Percentiles rank a stretch among this genome's conserved stretches.
phyloP scores from a whole-genome alignment of 2,329 filamentous ascomycete genomes.

The Penicillium sp. region DNA sequence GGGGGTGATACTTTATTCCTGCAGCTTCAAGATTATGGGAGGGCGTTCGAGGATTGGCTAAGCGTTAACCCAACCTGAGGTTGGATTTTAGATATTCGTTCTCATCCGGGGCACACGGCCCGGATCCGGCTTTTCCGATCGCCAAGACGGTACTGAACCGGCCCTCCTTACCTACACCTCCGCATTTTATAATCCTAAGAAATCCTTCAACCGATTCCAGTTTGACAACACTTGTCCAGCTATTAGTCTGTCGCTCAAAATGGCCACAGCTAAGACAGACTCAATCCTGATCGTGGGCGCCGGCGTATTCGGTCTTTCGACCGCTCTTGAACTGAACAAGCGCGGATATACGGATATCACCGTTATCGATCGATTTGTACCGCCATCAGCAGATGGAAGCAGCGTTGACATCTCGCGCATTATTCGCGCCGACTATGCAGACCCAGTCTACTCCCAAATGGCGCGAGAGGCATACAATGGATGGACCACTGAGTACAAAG shows the following conservation, averaged over 20 bases:
- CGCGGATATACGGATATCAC: conserved; percentile 55
- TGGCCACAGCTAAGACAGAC: conserved; percentile 23
- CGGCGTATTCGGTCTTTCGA: conserved; percentile 19
- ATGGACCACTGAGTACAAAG: conserved; percentile 51
- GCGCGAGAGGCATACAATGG: conserved; percentile 69
- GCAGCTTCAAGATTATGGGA: conserved; percentile 39
- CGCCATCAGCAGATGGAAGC: conserved; percentile 55
- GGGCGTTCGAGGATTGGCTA: conserved; percentile 40
- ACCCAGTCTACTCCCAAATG: conserved; percentile 70
- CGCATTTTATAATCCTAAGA: neutral
- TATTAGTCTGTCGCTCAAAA: conserved; percentile 14
- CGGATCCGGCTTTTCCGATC: conserved; percentile 16
- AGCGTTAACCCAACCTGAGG: conserved; percentile 22
- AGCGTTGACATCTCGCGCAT: conserved; percentile 60
- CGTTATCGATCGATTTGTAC: conserved; percentile 55
- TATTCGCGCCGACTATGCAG: conserved; percentile 71
- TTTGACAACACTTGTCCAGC: neutral
- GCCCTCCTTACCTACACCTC: neutral
- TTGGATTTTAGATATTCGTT: neutral
- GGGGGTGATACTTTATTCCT: conserved; percentile 31
- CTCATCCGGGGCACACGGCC: conserved; percentile 17
- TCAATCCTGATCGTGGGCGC: conserved; percentile 59
- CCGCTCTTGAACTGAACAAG: conserved; percentile 64
- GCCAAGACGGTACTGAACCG: conserved; percentile 21
- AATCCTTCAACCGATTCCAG: neutral